phyloP scores from a whole-genome alignment of 495 filamentous ascomycete species.

The Hypoxylon subgilvum region DNA sequence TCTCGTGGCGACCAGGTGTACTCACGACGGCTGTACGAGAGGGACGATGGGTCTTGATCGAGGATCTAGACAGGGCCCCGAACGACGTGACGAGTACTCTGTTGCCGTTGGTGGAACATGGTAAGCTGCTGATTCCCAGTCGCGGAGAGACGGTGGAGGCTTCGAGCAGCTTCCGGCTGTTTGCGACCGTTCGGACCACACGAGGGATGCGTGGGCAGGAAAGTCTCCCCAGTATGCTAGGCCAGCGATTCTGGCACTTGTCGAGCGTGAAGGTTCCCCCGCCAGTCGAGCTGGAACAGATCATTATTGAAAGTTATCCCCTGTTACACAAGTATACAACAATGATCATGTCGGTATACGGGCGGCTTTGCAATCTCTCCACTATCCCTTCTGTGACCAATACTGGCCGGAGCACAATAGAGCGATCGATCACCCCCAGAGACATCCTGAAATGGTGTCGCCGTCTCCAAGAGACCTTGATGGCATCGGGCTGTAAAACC shows the following conservation, averaged over 20 bases:
- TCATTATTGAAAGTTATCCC: constrained; percentile 72
- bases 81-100: constrained; percentile 91
- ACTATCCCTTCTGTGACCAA: constrained; percentile 58
- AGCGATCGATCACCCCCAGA: constrained; percentile 70
- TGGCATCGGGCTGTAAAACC: constrained; percentile 65
- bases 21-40: constrained; percentile 91
- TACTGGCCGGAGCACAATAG: constrained; percentile 60
- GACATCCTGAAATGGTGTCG: constrained; percentile 91
- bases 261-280: constrained; percentile 70
- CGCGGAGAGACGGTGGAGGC: constrained; percentile 85
- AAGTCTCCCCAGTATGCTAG: constrained; percentile 65
- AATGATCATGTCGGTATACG: constrained; percentile 77
- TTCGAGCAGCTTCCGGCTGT: constrained; percentile 80
- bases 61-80: constrained; percentile 95
- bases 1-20: constrained; percentile 91
- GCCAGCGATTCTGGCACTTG: constrained; percentile 79
- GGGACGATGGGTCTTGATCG: constrained; percentile 94
- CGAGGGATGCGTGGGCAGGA: constrained; percentile 74
- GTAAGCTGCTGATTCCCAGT: constrained; percentile 84
- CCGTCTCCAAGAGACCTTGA: constrained; percentile 67
- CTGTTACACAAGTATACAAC: constrained; percentile 70
- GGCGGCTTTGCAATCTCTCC: constrained; percentile 62
- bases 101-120: constrained; percentile 84
- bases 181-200: constrained; percentile 85
- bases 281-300: constrained; percentile 73